These are phyloP conservation scores for Nemania abortiva DNA, from an alignment of 2,329 filamentous ascomycete species.

Conservation along the genomic window DNA sequence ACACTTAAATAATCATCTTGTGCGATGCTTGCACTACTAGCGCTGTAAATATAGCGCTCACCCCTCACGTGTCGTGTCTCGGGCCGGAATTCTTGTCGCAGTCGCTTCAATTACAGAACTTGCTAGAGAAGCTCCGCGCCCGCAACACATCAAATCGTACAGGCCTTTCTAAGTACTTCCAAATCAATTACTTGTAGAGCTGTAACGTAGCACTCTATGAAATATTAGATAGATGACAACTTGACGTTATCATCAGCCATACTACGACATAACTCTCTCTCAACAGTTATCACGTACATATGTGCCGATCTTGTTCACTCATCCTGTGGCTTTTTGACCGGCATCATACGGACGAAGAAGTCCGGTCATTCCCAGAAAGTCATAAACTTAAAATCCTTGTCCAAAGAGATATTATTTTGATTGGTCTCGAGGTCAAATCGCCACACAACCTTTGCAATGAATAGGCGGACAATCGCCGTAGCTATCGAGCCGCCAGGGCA, in stretches of 20 bases:
- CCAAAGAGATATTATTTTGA: conserved; percentile 28
- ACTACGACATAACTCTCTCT: neutral
- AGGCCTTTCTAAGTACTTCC: too few species aligned
- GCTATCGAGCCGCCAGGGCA: conserved; percentile 33
- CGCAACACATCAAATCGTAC: too few species aligned
- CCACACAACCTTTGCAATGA: conserved; percentile 31
- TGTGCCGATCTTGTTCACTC: neutral
- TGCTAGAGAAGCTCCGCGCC: too few species aligned
- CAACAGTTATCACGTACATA: neutral
- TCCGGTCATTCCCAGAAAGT: conserved; percentile 31
- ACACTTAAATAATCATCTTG: too few species aligned
- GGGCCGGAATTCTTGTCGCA: too few species aligned
- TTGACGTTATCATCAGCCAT: conserved; percentile 2
- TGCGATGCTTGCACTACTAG: too few species aligned
- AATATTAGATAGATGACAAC: too few species aligned
- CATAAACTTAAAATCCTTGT: conserved; percentile 34
- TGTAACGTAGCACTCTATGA: too few species aligned
- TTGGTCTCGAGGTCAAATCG: conserved; percentile 26
- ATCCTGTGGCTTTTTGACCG: neutral
- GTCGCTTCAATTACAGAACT: too few species aligned
- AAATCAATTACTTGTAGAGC: too few species aligned
- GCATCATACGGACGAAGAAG: conserved; percentile 23
- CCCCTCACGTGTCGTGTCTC: too few species aligned
- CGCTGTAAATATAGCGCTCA: too few species aligned
- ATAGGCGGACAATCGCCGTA: conserved; percentile 13